Evolutionary conservation across 768 basidiomycete species (phyloP), one percentile per base, ranked within the genome.

Genomic region (Rhizopogon roseolus): DNA sequence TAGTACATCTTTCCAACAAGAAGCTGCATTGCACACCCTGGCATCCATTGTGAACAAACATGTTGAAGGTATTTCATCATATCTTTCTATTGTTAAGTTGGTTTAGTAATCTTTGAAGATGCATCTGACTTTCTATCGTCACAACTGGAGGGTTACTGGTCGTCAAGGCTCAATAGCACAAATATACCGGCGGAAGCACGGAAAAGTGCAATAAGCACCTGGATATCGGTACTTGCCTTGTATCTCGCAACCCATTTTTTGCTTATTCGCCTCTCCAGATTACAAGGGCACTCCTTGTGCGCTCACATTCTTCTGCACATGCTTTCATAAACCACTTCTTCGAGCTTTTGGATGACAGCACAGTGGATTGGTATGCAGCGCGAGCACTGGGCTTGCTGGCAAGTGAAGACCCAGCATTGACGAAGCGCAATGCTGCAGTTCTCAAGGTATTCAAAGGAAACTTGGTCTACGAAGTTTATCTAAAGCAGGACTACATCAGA

Each of bases 41-140:
- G 77, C 86, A 1, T 79, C 85, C 0, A 70, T 90, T n/a, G 69
- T 93, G 27, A 97, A 98, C 66, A 92, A 93, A 67, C 81, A 84
- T 37, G 73, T 76, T 9, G 77, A 84, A 39, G 84, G 94, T 93
- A 45, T 57, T 36, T 48, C 5, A 36, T 25, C 5, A 22, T 10
- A 36, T 22, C 8, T 10, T 78, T 59, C 41, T 19, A 4, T 27
- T 17, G 3, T 22, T 9, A 41, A 49, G 2, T 37, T 32, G 8
- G 27, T 6, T 41, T 50, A 52, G 16, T 6, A 6, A 48, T 36
- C 52, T 25, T n/a, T 45, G 53, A 9, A 88, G 86, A 78, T 44
- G 61, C 82, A 6, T 62, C 68, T 0, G 54, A 62, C 1, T 86
- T 87, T 57, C 65, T 76, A 67, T 63, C 67, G 52, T 53, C 66